A percentile compares a stretch with the other conserved stretches of the same genome.
These are phyloP conservation scores for Leccinum idahoense DNA, from an alignment of 1,284 basidiomycete species.

Conservation along the genomic window DNA sequence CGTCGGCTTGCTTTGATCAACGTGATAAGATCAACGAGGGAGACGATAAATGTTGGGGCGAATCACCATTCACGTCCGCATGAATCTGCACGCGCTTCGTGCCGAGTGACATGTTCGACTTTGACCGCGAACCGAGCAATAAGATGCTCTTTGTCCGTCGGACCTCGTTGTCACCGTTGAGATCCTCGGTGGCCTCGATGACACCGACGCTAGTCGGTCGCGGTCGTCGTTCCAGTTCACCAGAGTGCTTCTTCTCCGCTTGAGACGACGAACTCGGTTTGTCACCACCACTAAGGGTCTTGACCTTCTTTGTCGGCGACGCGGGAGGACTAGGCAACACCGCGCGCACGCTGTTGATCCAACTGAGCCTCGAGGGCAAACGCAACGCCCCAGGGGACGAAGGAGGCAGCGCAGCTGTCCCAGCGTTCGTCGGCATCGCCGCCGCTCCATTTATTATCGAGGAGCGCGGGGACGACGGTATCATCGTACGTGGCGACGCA, in stretches of 20 bases:
- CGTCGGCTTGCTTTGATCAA: no score
- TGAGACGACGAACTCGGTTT: conserved; percentile 11
- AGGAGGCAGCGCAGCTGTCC: conserved; percentile 18
- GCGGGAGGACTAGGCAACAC: conserved; percentile 30
- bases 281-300: not conserved
- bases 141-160: conserved; percentile 31
- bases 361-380: conserved; percentile 29
- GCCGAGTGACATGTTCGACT: conserved; percentile 23
- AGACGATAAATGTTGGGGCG: not conserved
- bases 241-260: conserved; percentile 6
- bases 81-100: conserved; percentile 30
- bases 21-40: no score
- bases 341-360: conserved; percentile 24
- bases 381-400: conserved; percentile 27
- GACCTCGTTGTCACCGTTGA: conserved; percentile 9
- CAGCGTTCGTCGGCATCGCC: not conserved
- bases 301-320: conserved; percentile 15
- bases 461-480: conserved; percentile 8
- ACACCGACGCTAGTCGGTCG: conserved; percentile 25
- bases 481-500: not conserved
- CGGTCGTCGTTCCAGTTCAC: conserved; percentile 14
- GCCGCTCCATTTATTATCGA: conserved; percentile 4
- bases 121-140: conserved; percentile 27
- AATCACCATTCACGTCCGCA: conserved; percentile 14
- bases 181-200: conserved; percentile 27